These are phyloP conservation scores for Apodospora peruviana DNA, from an alignment of 495 filamentous ascomycete genomes.

Conservation along the genomic window DNA sequence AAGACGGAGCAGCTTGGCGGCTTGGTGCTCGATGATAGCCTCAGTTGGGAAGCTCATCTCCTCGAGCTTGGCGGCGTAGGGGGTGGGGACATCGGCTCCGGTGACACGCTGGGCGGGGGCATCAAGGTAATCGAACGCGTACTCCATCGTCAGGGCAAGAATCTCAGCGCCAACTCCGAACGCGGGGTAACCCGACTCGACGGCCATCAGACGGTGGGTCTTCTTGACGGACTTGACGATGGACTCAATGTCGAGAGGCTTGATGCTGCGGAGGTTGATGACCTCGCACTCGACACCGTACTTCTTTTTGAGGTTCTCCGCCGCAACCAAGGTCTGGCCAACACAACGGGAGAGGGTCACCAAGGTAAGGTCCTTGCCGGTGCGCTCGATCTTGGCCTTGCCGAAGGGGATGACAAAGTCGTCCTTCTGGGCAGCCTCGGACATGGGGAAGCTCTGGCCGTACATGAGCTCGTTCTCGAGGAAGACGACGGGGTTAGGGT, in stretches of 20 bases:
- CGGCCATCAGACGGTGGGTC: slow-evolving; percentile 83
- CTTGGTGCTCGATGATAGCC: slow-evolving; percentile 72
- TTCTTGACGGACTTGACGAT: slow-evolving; percentile 98
- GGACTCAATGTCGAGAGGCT: slow-evolving; percentile 90
- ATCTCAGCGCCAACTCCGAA: slow-evolving; percentile 91
- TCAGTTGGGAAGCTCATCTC: slow-evolving; percentile 88
- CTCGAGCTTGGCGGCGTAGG: slow-evolving; percentile 84
- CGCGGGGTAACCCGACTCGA: slow-evolving; percentile 93
- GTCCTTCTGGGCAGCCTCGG: slow-evolving; percentile 84
- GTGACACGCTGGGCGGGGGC: slow-evolving; percentile 89
- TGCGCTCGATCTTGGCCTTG: slow-evolving; percentile 97
- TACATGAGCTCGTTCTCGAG: slow-evolving; percentile 98
- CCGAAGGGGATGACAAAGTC: slow-evolving; percentile 96
- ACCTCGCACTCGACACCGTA: slow-evolving; percentile 96
- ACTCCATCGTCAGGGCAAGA: slow-evolving; percentile 91
- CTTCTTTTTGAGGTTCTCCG: slow-evolving; percentile 85
- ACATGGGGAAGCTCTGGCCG: slow-evolving; percentile 91
- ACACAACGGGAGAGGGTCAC: slow-evolving; percentile 92
- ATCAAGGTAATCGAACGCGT: slow-evolving; percentile 95
- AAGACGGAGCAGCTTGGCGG: slow-evolving; percentile 78
- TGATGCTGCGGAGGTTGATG: slow-evolving; percentile 94
- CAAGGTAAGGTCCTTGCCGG: slow-evolving; percentile 92
- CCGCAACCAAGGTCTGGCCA: slow-evolving; percentile 83
- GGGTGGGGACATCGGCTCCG: slow-evolving; percentile 93
- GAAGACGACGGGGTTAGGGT: slow-evolving; percentile 93